Conservation (phyloP, 1,284 basidiomycete species). For the Ceratobasidium sp. region DNA sequence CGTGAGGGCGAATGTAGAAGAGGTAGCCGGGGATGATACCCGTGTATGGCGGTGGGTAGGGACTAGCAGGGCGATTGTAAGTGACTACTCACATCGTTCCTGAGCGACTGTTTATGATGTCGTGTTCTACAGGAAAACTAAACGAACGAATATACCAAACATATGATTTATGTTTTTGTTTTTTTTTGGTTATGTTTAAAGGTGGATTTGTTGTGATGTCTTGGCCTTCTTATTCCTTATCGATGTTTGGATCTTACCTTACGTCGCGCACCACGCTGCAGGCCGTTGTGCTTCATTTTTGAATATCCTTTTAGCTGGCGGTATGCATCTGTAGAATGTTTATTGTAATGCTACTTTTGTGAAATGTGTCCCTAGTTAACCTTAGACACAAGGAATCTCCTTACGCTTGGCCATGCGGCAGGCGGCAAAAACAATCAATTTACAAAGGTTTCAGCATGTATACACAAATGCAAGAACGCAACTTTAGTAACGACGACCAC, state of each 20-base stretch:
- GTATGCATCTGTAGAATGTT: conserved; percentile 17
- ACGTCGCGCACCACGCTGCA: conserved; percentile 13
- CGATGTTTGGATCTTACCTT: background rate
- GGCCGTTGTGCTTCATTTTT: conserved; percentile 19
- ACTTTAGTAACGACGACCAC: conserved; percentile 3
- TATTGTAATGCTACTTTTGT: conserved; percentile 31
- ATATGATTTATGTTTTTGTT: background rate
- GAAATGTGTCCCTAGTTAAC: background rate
- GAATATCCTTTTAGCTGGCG: conserved; percentile 25
- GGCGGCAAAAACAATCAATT: background rate
- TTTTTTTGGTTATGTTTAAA: conserved; percentile 1
- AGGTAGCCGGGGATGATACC: conserved; percentile 86
- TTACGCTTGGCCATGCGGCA: background rate
- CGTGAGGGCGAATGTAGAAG: conserved; percentile 87
- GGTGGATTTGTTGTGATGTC: conserved; percentile 1
- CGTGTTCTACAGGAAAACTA: background rate
- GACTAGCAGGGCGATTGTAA: conserved; percentile 36
- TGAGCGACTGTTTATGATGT: background rate
- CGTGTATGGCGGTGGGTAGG: conserved; percentile 88
- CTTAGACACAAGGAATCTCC: too few species aligned
- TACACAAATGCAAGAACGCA: background rate
- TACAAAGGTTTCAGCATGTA: background rate
- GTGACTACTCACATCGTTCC: background rate
- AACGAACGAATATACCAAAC: background rate
- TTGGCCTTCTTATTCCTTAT: background rate